phyloP scores from a whole-genome alignment of 441 rosid genomes.

The Sinapis alba region DNA sequence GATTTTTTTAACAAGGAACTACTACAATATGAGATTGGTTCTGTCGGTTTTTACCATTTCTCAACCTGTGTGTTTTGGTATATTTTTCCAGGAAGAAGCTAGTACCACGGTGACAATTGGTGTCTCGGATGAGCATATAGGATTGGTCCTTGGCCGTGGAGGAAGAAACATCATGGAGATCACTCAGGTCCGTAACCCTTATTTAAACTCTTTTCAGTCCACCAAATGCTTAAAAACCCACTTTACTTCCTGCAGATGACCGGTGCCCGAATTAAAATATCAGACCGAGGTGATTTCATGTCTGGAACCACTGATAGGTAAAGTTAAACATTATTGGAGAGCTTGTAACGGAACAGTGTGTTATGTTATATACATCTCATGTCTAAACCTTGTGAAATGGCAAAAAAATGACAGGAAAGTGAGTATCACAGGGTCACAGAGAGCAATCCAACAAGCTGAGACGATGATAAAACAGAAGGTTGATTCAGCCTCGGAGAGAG shows the following conservation, averaged over 20 bases:
- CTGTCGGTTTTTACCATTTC: neutral
- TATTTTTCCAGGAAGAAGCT: constrained; percentile 73
- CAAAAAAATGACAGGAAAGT: constrained; percentile 70
- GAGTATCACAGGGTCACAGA: constrained; percentile 88
- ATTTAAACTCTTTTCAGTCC: neutral
- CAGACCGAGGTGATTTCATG: constrained; percentile 96
- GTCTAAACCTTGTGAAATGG: constrained; percentile 18
- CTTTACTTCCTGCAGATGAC: constrained; percentile 57
- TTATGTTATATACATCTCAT: neutral
- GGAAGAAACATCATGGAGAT: constrained; percentile 97
- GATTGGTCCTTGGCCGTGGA: constrained; percentile 95
- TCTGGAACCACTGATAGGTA: constrained; percentile 94
- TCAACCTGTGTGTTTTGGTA: constrained; percentile 11
- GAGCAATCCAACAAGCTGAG: constrained; percentile 87
- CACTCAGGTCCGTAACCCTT: constrained; percentile 63
- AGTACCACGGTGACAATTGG: constrained; percentile 80
- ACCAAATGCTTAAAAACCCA: constrained; percentile 1
- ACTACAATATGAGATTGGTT: neutral
- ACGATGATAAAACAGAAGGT: constrained; percentile 95
- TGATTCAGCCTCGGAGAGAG: constrained; percentile 81
- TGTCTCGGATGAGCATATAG: constrained; percentile 88
- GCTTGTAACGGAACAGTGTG: neutral
- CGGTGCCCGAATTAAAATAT: constrained; percentile 93
- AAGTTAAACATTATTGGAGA: neutral
- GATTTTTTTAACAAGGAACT: neutral